These are phyloP conservation scores for Teratosphaeria zuluensis DNA, from an alignment of 2,329 filamentous ascomycete species.

Conservation along the genomic window DNA sequence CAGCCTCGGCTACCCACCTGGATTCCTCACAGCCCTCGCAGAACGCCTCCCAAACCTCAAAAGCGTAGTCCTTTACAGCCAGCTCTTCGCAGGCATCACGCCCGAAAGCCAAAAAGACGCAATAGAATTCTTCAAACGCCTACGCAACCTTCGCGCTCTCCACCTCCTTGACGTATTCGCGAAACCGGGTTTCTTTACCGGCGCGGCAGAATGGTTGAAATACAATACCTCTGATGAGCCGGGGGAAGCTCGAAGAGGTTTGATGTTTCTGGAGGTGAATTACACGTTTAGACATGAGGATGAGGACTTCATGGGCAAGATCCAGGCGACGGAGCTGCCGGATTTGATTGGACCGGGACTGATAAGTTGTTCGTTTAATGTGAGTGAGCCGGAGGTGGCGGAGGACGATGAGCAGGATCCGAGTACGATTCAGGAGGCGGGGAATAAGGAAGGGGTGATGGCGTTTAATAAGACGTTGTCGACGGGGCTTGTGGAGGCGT, in stretches of 20 bases:
- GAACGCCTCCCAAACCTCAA: slow-evolving; percentile 33
- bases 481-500: slow-evolving; percentile 20
- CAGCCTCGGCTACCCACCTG: slow-evolving; percentile 37
- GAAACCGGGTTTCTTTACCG: slow-evolving; percentile 31
- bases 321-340: slow-evolving; percentile 29
- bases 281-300: slow-evolving; percentile 39
- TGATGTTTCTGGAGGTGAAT: slow-evolving; percentile 38
- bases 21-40: slow-evolving; percentile 33
- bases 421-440: slow-evolving; percentile 19
- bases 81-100: slow-evolving; percentile 37
- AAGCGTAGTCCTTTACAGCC: slow-evolving; percentile 36
- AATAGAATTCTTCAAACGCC: slow-evolving; percentile 30
- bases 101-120: slow-evolving; percentile 31
- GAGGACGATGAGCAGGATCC: slow-evolving; percentile 25
- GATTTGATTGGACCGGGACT: slow-evolving; percentile 28
- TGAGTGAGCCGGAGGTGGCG: slow-evolving; percentile 25
- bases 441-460: slow-evolving; percentile 25
- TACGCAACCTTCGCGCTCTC: slow-evolving; percentile 29
- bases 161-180: slow-evolving; percentile 42
- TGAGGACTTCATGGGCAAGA: slow-evolving; percentile 32
- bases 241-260: slow-evolving; percentile 18
- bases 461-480: slow-evolving; percentile 26
- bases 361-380: slow-evolving; percentile 30
- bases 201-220: slow-evolving; percentile 21
- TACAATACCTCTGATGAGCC: slow-evolving; percentile 21